phyloP scores from a whole-genome alignment of 2,329 filamentous ascomycete species.

The Penicillium sp. region DNA sequence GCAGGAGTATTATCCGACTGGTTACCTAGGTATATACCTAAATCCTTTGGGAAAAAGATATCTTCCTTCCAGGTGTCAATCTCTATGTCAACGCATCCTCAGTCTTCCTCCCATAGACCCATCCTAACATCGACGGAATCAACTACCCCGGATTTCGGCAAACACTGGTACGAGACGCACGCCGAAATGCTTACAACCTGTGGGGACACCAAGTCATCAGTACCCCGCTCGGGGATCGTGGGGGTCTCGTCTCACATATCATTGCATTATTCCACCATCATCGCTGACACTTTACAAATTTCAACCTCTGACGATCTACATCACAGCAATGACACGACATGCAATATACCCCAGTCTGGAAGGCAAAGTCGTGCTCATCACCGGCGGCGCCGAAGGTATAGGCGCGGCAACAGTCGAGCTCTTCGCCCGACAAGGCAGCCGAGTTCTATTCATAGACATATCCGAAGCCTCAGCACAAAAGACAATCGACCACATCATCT shows the following conservation, averaged over 20 bases:
- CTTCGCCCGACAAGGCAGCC: conserved; percentile 45
- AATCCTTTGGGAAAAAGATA: background rate
- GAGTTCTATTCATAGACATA: conserved; percentile 46
- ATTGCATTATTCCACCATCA: background rate
- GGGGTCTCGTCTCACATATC: background rate
- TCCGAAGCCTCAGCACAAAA: conserved; percentile 27
- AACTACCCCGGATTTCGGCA: background rate
- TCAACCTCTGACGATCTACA: background rate
- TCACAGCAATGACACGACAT: background rate
- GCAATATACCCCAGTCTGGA: conserved; percentile 21
- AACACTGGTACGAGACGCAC: background rate
- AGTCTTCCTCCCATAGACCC: background rate
- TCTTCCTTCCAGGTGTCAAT: no score
- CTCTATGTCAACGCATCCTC: background rate
- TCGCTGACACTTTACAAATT: background rate
- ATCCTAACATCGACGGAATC: background rate
- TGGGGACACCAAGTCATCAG: background rate
- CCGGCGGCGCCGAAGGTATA: conserved; percentile 48
- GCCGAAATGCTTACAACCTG: background rate
- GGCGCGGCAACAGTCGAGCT: conserved; percentile 42
- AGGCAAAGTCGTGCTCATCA: conserved; percentile 40
- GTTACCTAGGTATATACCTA: background rate
- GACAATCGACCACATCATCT: conserved; percentile 8
- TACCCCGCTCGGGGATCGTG: background rate
- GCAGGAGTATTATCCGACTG: background rate